These are phyloP conservation scores for Vanrija humicola DNA, from an alignment of 1,284 basidiomycete genomes.

Conservation along the genomic window DNA sequence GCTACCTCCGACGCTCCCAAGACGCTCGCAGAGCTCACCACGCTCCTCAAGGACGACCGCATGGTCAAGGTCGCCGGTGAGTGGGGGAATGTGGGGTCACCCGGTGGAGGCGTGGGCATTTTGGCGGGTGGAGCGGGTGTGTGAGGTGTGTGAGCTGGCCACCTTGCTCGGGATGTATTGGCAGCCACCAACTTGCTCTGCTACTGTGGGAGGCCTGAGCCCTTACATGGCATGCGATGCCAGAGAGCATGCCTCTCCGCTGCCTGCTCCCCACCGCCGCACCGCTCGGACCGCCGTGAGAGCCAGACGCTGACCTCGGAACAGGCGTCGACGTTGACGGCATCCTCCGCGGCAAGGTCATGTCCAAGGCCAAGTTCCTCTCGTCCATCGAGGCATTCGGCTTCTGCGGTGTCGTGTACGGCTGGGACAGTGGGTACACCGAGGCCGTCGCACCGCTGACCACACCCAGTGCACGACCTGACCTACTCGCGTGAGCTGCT, in stretches of 20 bases:
- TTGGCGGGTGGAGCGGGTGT: too few relatives aligned
- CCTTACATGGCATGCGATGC: too few relatives aligned
- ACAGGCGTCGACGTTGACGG: constrained; percentile 67
- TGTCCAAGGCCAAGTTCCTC: constrained; percentile 91
- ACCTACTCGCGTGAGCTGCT: constrained; percentile 78
- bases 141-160: too few relatives aligned
- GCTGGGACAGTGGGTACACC: constrained; percentile 45
- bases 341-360: constrained; percentile 86
- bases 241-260: too few relatives aligned
- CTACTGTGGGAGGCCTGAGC: too few relatives aligned
- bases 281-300: neutral
- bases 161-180: too few relatives aligned
- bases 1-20: constrained; percentile 56
- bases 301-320: neutral
- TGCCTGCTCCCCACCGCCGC: neutral
- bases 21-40: constrained; percentile 59
- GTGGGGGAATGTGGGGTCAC: constrained; percentile 6
- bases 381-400: constrained; percentile 83
- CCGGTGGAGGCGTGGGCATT: neutral
- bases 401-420: constrained; percentile 82
- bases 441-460: constrained; percentile 42
- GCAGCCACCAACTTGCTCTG: too few relatives aligned
- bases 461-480: constrained; percentile 59
- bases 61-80: constrained; percentile 88
- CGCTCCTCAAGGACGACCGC: constrained; percentile 60